Evolutionary conservation across 2,329 filamentous ascomycete genomes (phyloP), one percentile per base, ranked within the genome.

Genomic region (Trichoderma guizhouense): DNA sequence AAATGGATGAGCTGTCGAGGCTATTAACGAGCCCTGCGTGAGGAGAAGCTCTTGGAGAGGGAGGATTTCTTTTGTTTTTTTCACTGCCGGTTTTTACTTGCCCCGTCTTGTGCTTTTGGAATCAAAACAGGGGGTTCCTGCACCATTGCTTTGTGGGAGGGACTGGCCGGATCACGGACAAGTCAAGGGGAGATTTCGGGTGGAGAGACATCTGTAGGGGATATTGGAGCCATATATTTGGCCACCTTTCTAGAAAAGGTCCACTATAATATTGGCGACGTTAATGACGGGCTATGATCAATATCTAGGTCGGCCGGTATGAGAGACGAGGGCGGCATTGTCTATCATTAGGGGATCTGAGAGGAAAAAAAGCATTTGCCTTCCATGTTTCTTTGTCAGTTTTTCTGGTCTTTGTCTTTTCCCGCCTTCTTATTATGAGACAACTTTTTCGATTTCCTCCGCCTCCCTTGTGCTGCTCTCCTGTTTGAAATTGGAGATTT

Each of bases 401-500:
- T 39, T 57, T 39, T 68, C 34, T 68, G 32, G 68, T 66, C 55
- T 69, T 68, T 67, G 70, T 58, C 26, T 57, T 53, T 72, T 24
- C 26, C 58, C 53, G 51, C 72, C 55, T 36, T 32, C 24, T 64
- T 69, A 28, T 47, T 61, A 72, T 34, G 39, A 53, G 26, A 57
- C 70, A 70, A 24, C 71, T 68, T 76, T 76, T 73, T 79, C 78
- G 18, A 79, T 76, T 69, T 79, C 78, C 53, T 80, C 78, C 43
- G 76, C 78, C 62, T 80, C 79, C 39, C 76, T 74, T 26, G 76
- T 78, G 65, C 74, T 79, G 66, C 72, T 75, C 62, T 71, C 71
- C 60, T 75, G 75, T 65, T 74, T 74, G 71, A 79, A 79, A 15
- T 75, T 69, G 57, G 73, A 68, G 60, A 72, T 71, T 4, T 72